Conservation (phyloP, 352 stramenopile species). For the Globisporangium parvum region DNA sequence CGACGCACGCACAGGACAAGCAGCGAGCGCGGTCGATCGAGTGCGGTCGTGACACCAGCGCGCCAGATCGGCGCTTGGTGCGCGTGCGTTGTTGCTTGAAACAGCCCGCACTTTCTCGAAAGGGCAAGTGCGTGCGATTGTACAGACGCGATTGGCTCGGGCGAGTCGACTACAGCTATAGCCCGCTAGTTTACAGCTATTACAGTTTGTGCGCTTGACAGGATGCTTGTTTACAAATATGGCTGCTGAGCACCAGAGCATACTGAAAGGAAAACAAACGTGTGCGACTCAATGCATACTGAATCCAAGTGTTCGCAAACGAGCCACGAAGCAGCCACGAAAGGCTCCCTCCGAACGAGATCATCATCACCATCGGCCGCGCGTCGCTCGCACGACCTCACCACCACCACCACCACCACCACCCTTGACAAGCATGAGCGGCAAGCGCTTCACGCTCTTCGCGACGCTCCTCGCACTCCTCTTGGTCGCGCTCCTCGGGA, state of each 20-base stretch:
- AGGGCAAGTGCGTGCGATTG: no score
- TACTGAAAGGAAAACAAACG: not conserved
- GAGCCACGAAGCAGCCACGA: conserved; percentile 3
- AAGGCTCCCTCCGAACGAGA: no score
- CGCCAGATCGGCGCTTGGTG: not conserved
- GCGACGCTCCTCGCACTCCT: conserved; percentile 9
- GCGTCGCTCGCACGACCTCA: not conserved
- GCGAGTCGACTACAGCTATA: no score
- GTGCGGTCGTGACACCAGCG: not conserved
- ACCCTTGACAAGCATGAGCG: conserved; percentile 2
- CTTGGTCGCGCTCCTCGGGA: conserved; percentile 6
- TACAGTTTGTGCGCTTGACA: not conserved
- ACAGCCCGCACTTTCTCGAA: no score
- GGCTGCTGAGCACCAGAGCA: not conserved
- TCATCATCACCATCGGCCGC: not conserved
- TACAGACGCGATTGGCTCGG: no score
- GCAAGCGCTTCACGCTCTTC: conserved; percentile 13
- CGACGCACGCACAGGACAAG: not conserved
- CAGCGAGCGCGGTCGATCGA: not conserved
- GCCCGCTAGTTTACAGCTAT: no score
- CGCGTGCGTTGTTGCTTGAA: no score
- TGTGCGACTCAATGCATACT: not conserved
- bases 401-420: not conserved
- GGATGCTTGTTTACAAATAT: not conserved
- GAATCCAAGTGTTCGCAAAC: not conserved